Evolutionary conservation across 1,139 yeast species (phyloP).

Genomic region (Keqinozyma sinolaborantium): DNA sequence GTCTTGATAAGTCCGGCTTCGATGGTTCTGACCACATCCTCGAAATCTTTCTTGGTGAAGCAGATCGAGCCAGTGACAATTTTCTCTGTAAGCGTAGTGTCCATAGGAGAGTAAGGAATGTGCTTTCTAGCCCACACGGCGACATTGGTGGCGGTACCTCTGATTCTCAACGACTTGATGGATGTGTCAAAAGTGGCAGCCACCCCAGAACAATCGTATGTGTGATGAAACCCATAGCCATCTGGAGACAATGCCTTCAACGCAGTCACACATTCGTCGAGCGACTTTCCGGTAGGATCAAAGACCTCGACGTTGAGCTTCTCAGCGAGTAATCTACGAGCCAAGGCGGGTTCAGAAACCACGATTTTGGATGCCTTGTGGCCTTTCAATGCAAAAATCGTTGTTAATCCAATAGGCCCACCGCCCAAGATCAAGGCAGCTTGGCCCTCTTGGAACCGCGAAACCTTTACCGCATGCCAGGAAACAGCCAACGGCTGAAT

Average conservation of each 20-base stretch:
- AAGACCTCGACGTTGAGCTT: constrained; percentile 47
- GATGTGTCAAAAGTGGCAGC: constrained; percentile 52
- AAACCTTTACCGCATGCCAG: constrained; percentile 44
- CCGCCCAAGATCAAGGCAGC: constrained; percentile 55
- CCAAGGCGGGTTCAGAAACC: constrained; percentile 57
- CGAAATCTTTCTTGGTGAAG: constrained; percentile 33
- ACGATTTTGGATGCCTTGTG: constrained; percentile 51
- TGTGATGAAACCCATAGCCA: constrained; percentile 52
- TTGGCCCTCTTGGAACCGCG: constrained; percentile 38
- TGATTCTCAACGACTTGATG: constrained; percentile 49
- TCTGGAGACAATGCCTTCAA: constrained; percentile 38
- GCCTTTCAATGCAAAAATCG: constrained; percentile 54
- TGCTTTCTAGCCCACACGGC: constrained; percentile 53
- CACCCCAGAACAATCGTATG: constrained; percentile 63
- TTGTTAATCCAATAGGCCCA: constrained; percentile 62
- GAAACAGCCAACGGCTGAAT: constrained; percentile 44
- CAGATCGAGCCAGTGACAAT: constrained; percentile 39
- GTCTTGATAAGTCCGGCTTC: constrained; percentile 23
- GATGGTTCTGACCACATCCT: constrained; percentile 30
- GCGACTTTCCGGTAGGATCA: constrained; percentile 41
- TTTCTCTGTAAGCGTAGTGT: constrained; percentile 34
- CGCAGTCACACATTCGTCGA: constrained; percentile 25
- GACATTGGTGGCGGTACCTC: constrained; percentile 61
- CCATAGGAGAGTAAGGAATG: constrained; percentile 34
- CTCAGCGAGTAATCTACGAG: constrained; percentile 51